These are phyloP conservation scores for Botrytis pseudocinerea DNA, from an alignment of 2,329 filamentous ascomycete genomes.

Conservation along the genomic window DNA sequence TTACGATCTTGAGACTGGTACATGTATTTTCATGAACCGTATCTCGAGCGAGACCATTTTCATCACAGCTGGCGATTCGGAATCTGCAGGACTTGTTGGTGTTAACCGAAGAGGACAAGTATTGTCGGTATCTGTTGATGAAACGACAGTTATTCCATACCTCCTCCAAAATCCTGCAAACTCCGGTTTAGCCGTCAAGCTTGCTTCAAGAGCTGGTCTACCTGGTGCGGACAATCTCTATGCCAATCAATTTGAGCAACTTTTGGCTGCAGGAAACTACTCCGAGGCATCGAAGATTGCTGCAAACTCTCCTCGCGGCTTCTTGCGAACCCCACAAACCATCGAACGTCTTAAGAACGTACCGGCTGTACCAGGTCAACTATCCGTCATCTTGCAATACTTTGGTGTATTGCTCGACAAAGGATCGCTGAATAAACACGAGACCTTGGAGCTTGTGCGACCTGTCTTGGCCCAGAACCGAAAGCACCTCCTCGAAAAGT, in stretches of 20 bases:
- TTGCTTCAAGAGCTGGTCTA: constrained; percentile 90
- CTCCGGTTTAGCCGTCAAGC: constrained; percentile 88
- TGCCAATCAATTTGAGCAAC: constrained; percentile 85
- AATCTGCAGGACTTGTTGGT: constrained; percentile 84
- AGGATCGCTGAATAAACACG: constrained; percentile 86
- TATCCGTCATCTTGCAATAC: constrained; percentile 94
- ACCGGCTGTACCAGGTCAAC: constrained; percentile 76
- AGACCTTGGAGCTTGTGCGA: constrained; percentile 89
- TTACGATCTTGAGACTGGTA: constrained; percentile 94
- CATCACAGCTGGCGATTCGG: constrained; percentile 80
- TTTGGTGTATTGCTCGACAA: constrained; percentile 97
- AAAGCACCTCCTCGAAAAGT: constrained; percentile 96
- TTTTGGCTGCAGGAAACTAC: constrained; percentile 78
- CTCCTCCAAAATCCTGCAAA: constrained; percentile 96
- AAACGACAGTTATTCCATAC: constrained; percentile 88
- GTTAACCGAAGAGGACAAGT: constrained; percentile 99
- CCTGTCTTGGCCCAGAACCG: constrained; percentile 91
- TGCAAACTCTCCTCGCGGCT: constrained; percentile 93
- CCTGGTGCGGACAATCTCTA: constrained; percentile 94
- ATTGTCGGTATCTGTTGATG: constrained; percentile 89
- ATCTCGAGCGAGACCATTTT: constrained; percentile 99
- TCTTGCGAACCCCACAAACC: constrained; percentile 89
- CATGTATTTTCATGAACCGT: constrained; percentile 98
- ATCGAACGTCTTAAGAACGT: constrained; percentile 94
- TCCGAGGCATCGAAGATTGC: constrained; percentile 91